A percentile compares a stretch with the other conserved stretches of the same genome.
phyloP scores from a whole-genome alignment of 2,329 filamentous ascomycete species.

The Arachnopeziza araneosa region DNA sequence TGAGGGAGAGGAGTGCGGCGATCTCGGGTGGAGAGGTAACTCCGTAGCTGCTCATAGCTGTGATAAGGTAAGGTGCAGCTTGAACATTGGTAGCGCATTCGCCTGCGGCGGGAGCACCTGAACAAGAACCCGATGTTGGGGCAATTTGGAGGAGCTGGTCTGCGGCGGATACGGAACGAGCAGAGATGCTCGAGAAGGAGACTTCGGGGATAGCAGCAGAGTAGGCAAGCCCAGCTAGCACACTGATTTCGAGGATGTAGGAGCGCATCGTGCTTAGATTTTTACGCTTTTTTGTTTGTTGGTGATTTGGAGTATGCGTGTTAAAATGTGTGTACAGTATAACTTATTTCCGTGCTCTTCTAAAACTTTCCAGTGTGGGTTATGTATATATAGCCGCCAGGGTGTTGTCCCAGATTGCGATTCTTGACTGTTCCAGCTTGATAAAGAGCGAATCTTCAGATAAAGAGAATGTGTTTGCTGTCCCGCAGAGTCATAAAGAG shows the following conservation, averaged over 20 bases:
- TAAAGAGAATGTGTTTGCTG: background rate
- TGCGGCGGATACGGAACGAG: constrained; percentile 14
- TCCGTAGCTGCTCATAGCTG: constrained; percentile 47
- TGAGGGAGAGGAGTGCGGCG: constrained; percentile 54
- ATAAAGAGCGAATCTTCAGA: background rate
- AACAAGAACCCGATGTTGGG: constrained; percentile 43
- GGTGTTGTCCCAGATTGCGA: background rate
- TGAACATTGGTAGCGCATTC: constrained; percentile 49
- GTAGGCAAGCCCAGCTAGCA: constrained; percentile 3
- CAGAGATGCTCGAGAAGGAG: background rate
- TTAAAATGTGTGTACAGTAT: background rate
- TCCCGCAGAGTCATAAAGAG: background rate
- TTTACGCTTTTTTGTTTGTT: background rate
- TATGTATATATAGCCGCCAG: background rate
- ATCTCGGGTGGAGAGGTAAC: constrained; percentile 48
- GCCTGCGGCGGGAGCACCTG: constrained; percentile 34
- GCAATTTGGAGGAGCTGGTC: constrained; percentile 36
- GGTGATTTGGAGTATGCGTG: background rate
- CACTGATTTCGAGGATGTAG: background rate
- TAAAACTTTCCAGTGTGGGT: background rate
- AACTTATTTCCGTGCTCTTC: background rate
- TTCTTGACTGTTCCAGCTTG: background rate
- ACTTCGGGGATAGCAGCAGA: constrained; percentile 1
- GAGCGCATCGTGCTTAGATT: background rate
- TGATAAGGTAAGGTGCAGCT: constrained; percentile 45